Evolutionary conservation across 345 rosid species (phyloP).

Genomic region (Citrus australasica): DNA sequence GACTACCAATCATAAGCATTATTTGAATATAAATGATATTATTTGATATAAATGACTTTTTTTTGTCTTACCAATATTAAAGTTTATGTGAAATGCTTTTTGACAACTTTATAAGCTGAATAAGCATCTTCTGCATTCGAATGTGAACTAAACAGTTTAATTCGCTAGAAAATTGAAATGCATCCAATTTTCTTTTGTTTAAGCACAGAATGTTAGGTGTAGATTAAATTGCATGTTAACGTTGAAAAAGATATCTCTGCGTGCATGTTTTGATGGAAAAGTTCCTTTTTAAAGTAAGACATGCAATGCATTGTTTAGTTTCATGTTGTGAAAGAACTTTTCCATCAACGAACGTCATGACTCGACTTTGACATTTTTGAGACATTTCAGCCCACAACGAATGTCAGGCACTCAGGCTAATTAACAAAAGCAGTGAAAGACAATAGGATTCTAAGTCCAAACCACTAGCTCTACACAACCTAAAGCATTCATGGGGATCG

Average conservation of each 20-base stretch:
- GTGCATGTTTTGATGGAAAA: neutral
- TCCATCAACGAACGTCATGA: too few species aligned
- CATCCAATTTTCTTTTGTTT: neutral
- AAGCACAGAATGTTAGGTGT: neutral
- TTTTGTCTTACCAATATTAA: neutral
- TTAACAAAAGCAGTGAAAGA: too few species aligned
- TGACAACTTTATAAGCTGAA: neutral
- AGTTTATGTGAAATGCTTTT: neutral
- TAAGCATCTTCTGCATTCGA: too few species aligned
- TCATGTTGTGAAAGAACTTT: constrained; percentile 24
- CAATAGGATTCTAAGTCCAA: too few species aligned
- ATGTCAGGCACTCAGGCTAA: too few species aligned
- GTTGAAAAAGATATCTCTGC: neutral
- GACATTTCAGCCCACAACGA: too few species aligned
- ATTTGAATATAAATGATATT: too few species aligned
- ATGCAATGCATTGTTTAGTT: neutral
- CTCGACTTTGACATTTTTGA: too few species aligned
- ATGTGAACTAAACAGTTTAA: neutral
- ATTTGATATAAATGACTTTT: neutral
- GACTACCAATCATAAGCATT: neutral
- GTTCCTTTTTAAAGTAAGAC: neutral
- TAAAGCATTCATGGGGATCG: too few species aligned
- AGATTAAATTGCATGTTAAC: neutral
- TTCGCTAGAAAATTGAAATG: neutral
- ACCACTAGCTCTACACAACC: too few species aligned